Percentiles rank a stretch among this genome's conserved stretches.
Evolutionary conservation across 2,329 filamentous ascomycete species (phyloP).

Genomic region (Drechslerella coelobrocha): DNA sequence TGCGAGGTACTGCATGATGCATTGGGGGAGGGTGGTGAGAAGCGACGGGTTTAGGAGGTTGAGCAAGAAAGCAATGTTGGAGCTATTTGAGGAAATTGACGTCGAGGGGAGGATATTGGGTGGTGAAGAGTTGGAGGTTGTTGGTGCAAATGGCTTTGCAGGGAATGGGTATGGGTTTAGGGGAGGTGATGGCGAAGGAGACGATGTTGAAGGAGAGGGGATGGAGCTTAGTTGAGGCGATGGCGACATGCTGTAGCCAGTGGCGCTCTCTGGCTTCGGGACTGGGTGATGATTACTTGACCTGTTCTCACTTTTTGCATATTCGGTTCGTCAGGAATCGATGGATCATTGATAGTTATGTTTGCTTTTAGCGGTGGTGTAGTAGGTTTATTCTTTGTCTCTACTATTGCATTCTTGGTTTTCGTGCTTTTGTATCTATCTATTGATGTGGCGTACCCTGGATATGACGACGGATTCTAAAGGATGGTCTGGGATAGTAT

Average conservation of each 20-base stretch:
- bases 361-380: slow-evolving; percentile 33
- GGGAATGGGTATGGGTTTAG: slow-evolving; percentile 46
- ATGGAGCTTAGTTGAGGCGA: slow-evolving; percentile 38
- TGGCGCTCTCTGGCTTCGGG: not conserved
- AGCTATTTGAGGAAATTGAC: slow-evolving; percentile 91
- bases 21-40: slow-evolving; percentile 93
- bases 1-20: slow-evolving; percentile 84
- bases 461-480: too few relatives aligned
- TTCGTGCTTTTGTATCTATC: not conserved
- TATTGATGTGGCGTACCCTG: slow-evolving; percentile 19
- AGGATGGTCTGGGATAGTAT: too few relatives aligned
- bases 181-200: not conserved
- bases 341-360: not conserved
- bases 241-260: not conserved
- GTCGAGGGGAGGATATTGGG: slow-evolving; percentile 88
- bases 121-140: slow-evolving; percentile 78
- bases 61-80: slow-evolving; percentile 79
- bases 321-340: not conserved
- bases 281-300: not conserved
- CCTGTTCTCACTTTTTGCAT: not conserved
- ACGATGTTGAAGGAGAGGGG: slow-evolving; percentile 24
- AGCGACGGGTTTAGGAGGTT: slow-evolving; percentile 85
- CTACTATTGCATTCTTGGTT: slow-evolving; percentile 47
- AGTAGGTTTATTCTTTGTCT: too few relatives aligned
- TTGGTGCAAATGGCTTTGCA: slow-evolving; percentile 65